Percentiles rank a stretch among this genome's conserved stretches.
phyloP scores from a whole-genome alignment of 257 asterid genomes.

The Linaria vulgaris region DNA sequence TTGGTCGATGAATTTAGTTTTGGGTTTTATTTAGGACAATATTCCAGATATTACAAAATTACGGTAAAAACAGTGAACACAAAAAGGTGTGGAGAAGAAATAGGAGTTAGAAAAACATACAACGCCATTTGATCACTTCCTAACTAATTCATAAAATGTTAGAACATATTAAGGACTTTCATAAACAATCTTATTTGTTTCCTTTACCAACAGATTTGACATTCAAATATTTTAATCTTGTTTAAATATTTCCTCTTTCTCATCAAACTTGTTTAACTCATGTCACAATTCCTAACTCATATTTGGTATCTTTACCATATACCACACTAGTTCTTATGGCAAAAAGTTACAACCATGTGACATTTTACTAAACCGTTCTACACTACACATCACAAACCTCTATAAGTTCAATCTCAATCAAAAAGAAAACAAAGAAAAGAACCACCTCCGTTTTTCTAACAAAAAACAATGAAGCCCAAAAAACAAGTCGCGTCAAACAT shows the following conservation, averaged over 20 bases:
- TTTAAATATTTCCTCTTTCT: neutral
- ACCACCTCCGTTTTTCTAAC: neutral
- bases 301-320: constrained; percentile 1
- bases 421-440: neutral
- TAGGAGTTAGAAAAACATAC: no score
- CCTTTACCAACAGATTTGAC: no score
- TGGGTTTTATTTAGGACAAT: no score
- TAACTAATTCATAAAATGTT: no score
- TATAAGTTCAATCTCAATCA: neutral
- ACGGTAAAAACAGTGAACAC: no score
- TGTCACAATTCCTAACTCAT: neutral
- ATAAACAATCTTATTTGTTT: no score
- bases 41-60: no score
- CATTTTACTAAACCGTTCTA: neutral
- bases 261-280: constrained; percentile 7
- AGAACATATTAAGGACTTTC: no score
- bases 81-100: no score
- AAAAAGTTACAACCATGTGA: neutral
- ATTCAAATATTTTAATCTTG: no score
- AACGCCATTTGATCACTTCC: no score
- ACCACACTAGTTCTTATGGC: neutral
- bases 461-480: neutral
- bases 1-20: no score
- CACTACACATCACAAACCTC: neutral
- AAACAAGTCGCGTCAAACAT: constrained; percentile 27